These are phyloP conservation scores for Alternaria metachromatica DNA, from an alignment of 2,329 filamentous ascomycete genomes.

Conservation along the genomic window DNA sequence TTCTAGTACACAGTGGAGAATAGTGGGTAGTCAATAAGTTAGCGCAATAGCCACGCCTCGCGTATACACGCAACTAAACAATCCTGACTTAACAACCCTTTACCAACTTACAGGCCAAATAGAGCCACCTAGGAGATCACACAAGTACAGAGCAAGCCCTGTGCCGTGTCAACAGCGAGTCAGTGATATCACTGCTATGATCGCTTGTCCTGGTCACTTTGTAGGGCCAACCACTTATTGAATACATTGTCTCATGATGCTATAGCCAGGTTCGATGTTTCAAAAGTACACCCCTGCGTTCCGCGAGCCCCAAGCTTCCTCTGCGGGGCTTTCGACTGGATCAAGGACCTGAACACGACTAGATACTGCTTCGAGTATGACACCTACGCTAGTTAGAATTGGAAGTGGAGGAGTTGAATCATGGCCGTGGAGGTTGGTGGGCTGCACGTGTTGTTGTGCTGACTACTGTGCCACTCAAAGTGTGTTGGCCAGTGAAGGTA, in stretches of 20 bases:
- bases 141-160: not conserved
- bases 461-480: conserved; percentile 11
- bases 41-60: conserved; percentile 5
- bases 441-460: conserved; percentile 16
- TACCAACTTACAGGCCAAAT: not conserved
- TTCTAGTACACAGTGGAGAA: conserved; percentile 15
- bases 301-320: conserved; percentile 6
- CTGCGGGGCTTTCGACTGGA: not conserved
- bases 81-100: not conserved
- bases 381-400: not conserved
- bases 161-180: not conserved
- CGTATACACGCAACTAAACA: conserved; percentile 2
- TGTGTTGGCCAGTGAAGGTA: conserved; percentile 7
- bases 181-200: conserved; percentile 3
- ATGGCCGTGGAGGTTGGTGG: conserved; percentile 2
- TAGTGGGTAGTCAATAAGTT: conserved; percentile 9
- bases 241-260: conserved; percentile 24
- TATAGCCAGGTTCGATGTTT: conserved; percentile 32
- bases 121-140: not conserved
- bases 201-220: conserved; percentile 5
- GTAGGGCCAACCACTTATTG: conserved; percentile 1
- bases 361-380: not conserved
- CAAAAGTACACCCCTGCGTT: conserved; percentile 21
- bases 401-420: not conserved
- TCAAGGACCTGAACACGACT: not conserved